These are phyloP conservation scores for Chytriomyces sp. DNA, from an alignment of 192 early-diverging fungal genomes.

Conservation along the genomic window DNA sequence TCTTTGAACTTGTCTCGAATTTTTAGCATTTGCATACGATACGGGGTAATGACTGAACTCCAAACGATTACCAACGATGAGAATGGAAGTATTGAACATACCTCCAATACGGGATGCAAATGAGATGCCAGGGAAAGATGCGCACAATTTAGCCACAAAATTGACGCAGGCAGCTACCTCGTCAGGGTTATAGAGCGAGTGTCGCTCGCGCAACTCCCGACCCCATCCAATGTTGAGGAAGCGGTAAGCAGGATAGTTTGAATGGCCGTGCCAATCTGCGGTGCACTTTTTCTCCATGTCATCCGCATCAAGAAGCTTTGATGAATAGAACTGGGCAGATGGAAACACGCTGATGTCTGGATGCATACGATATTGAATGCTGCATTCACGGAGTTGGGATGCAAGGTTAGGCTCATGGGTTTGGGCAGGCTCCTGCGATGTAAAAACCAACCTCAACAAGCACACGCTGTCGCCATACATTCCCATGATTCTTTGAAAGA, in stretches of 20 bases:
- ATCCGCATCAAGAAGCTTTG: conserved; percentile 72
- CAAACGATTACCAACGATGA: not conserved
- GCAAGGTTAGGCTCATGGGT: no score
- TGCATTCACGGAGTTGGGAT: conserved; percentile 16
- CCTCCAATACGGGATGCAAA: conserved; percentile 72
- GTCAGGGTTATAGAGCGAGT: conserved; percentile 76
- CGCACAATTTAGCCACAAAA: conserved; percentile 68
- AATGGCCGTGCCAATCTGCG: conserved; percentile 74
- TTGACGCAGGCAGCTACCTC: conserved; percentile 76
- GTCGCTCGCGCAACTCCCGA: conserved; percentile 55
- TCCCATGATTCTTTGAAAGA: conserved; percentile 87
- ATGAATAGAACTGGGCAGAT: conserved; percentile 77
- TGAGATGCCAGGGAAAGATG: conserved; percentile 49
- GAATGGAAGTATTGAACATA: not conserved
- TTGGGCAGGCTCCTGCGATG: not conserved
- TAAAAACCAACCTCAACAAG: conserved; percentile 61
- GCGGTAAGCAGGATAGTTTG: conserved; percentile 69
- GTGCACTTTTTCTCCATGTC: conserved; percentile 61
- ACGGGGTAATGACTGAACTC: conserved; percentile 81
- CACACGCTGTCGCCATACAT: conserved; percentile 64
- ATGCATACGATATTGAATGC: conserved; percentile 98
- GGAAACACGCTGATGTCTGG: conserved; percentile 86
- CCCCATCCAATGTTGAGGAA: conserved; percentile 77
- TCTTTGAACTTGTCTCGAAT: conserved; percentile 67
- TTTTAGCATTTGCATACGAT: conserved; percentile 80